Evolutionary conservation across 2,329 filamentous ascomycete genomes (phyloP).

Genomic region (Fusarium staphyleae): DNA sequence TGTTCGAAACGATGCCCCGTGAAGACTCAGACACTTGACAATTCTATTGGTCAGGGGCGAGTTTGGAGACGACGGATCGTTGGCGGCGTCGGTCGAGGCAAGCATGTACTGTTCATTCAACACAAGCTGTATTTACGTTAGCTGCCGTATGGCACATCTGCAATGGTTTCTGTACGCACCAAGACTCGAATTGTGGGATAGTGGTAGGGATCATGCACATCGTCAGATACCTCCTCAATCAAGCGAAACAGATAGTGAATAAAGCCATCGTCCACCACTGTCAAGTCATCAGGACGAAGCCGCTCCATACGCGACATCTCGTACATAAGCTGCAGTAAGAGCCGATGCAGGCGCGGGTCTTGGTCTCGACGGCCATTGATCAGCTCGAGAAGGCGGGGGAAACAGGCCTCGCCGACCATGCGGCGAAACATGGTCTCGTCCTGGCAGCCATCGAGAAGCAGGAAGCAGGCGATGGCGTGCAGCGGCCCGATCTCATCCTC

Average conservation of each 20-base stretch:
- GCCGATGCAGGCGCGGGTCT: slow-evolving; percentile 76
- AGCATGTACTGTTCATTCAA: slow-evolving; percentile 99
- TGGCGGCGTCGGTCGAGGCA: slow-evolving; percentile 62
- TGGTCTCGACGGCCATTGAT: slow-evolving; percentile 71
- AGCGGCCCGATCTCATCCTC: slow-evolving; percentile 85
- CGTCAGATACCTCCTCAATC: slow-evolving; percentile 86
- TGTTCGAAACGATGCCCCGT: slow-evolving; percentile 84
- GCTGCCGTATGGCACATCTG: not conserved
- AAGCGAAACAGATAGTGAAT: slow-evolving; percentile 83
- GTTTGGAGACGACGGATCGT: slow-evolving; percentile 47
- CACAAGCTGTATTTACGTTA: slow-evolving; percentile 69
- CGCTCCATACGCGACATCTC: slow-evolving; percentile 95
- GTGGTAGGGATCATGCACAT: slow-evolving; percentile 91
- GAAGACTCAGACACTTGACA: slow-evolving; percentile 84
- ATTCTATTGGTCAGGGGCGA: slow-evolving; percentile 85
- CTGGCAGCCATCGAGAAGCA: slow-evolving; percentile 84
- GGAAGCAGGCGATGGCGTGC: slow-evolving; percentile 81
- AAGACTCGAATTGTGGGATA: slow-evolving; percentile 93
- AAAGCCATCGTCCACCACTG: slow-evolving; percentile 81
- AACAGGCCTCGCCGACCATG: slow-evolving; percentile 88
- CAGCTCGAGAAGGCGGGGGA: slow-evolving; percentile 82
- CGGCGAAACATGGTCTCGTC: slow-evolving; percentile 81
- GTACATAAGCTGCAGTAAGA: slow-evolving; percentile 88
- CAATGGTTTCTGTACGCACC: slow-evolving; percentile 59
- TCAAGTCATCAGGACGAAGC: slow-evolving; percentile 76